These are phyloP conservation scores for Dactylis glomerata DNA, from an alignment of 176 grass and related monocot species.

Conservation along the genomic window DNA sequence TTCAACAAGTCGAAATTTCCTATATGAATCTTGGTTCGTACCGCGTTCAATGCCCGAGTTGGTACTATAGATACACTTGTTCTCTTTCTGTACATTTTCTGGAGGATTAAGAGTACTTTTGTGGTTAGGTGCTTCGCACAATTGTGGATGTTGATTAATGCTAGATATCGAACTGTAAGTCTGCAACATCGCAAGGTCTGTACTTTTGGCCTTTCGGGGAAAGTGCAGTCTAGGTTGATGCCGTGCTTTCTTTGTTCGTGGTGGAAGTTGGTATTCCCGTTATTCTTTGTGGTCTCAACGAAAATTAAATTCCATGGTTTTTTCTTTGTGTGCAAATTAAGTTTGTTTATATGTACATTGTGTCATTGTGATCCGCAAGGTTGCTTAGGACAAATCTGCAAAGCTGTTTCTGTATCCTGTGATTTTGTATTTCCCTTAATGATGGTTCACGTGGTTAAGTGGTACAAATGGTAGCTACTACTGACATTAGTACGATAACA, in stretches of 20 bases:
- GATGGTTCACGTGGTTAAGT: not conserved
- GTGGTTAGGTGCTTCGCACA: not conserved
- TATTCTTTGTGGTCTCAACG: not conserved
- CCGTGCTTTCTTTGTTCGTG: not conserved
- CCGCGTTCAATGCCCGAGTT: not conserved
- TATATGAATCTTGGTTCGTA: not conserved
- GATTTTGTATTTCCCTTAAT: not conserved
- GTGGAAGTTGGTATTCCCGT: not conserved
- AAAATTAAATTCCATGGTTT: not conserved
- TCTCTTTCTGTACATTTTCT: slow-evolving; percentile 3
- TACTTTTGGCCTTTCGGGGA: not conserved
- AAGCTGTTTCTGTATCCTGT: not conserved
- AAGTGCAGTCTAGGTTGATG: not conserved
- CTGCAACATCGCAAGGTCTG: not conserved
- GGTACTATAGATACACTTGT: slow-evolving; percentile 7
- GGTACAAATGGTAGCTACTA: not conserved
- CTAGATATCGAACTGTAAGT: not conserved
- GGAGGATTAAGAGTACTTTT: not conserved
- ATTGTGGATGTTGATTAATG: not conserved
- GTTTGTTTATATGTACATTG: not conserved
- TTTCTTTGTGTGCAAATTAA: not conserved
- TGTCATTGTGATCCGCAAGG: not conserved
- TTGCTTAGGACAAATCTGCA: not conserved
- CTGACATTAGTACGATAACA: not conserved
- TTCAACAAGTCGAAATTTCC: not conserved